Conservation (phyloP, 441 rosid genomes). For the Croton setiger region DNA sequence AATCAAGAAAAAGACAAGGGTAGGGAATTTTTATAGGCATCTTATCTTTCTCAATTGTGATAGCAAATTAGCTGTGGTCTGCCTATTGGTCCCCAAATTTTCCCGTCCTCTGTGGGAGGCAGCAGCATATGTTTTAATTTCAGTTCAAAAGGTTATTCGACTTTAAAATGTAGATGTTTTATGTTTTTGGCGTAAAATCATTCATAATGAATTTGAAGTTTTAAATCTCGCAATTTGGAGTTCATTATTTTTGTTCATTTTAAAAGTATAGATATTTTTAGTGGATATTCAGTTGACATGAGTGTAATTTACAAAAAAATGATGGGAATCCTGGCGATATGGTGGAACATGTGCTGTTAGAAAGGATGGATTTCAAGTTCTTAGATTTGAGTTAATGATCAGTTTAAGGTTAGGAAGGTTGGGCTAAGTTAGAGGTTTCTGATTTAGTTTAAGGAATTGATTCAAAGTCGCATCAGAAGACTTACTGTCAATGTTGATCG, state of each 20-base stretch:
- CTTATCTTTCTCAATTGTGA: constrained; percentile 8
- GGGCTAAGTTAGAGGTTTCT: too few relatives aligned
- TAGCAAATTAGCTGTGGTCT: not conserved
- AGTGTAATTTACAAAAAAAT: too few relatives aligned
- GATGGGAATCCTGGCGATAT: too few relatives aligned
- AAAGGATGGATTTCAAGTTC: too few relatives aligned
- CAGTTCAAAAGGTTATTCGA: not conserved
- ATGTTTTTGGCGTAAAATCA: constrained; percentile 10
- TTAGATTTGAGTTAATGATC: too few relatives aligned
- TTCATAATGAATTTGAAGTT: constrained; percentile 1
- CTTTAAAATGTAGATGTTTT: not conserved
- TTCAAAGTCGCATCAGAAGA: too few relatives aligned
- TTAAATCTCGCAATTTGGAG: not conserved
- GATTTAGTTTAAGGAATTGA: too few relatives aligned
- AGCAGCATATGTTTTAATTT: not conserved
- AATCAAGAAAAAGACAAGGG: not conserved
- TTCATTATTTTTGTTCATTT: not conserved
- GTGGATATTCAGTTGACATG: not conserved
- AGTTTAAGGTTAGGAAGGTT: too few relatives aligned
- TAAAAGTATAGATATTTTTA: not conserved
- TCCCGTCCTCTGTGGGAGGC: not conserved
- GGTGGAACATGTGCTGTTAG: too few relatives aligned
- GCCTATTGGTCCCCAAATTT: constrained; percentile 3
- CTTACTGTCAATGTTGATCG: too few relatives aligned
- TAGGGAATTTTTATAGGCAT: not conserved